Percentiles rank a stretch among this genome's conserved stretches.
These are phyloP conservation scores for Aureobasidium leucospermi DNA, from an alignment of 2,329 filamentous ascomycete species.

Conservation along the genomic window DNA sequence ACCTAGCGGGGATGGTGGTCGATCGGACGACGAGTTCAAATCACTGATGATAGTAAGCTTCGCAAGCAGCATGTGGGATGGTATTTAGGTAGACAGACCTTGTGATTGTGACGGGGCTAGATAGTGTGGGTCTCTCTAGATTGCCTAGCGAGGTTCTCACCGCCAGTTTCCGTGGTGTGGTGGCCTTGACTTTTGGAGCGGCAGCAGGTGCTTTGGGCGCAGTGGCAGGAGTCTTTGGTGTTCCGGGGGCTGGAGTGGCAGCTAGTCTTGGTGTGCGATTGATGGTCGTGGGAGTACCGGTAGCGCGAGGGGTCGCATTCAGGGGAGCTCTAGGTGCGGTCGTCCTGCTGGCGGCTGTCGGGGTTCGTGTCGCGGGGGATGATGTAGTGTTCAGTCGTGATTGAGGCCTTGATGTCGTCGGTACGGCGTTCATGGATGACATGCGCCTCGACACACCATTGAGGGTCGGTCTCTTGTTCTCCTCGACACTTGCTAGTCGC, in stretches of 20 bases:
- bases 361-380: neutral
- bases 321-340: neutral
- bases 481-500: constrained; percentile 2
- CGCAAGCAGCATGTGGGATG: too few relatives aligned
- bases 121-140: neutral
- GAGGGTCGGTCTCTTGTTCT: constrained; percentile 9
- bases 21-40: neutral
- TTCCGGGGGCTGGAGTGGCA: neutral
- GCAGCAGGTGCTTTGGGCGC: neutral
- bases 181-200: neutral
- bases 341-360: neutral
- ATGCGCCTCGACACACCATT: constrained; percentile 13
- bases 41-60: neutral
- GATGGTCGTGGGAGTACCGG: neutral
- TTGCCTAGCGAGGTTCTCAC: constrained; percentile 1
- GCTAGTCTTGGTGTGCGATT: constrained; percentile 6
- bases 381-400: constrained; percentile 2
- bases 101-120: neutral
- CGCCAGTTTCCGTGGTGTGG: constrained; percentile 9
- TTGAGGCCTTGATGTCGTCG: neutral
- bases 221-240: neutral
- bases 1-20: neutral
- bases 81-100: neutral
- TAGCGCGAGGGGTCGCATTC: neutral
- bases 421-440: constrained; percentile 7